Evolutionary conservation across 495 filamentous ascomycete genomes (phyloP), one percentile per base, ranked within the genome.

Genomic region (Xylaria bambusicola): DNA sequence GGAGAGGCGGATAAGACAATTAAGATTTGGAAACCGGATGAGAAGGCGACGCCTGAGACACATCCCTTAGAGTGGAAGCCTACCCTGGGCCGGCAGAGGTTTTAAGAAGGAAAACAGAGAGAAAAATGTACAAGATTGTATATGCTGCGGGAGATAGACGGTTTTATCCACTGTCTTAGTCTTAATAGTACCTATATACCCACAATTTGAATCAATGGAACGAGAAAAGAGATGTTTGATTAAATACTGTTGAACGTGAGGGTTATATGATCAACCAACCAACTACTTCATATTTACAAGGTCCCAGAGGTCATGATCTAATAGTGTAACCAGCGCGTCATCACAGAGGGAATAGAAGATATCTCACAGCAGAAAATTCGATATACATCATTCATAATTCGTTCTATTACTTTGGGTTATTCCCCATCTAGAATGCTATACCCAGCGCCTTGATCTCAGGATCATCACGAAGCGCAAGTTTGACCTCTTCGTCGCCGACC

Each of bases 1-100:
- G 95, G 95, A 31, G 95, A 98, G 74, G 90, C 91, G 13, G 95
- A 99, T 72, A 99, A 99, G 81, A 97, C 92, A 0, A 91, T 99
- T 73, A 98, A 99, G 83, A 80, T 99, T 56, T 99, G 94, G 94
- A 94, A 90, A 66, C 86, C 83, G 53, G 94, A 98, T 72, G 89
- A 93, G 15, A 81, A 88, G 21, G 94, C 94, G 20, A 98, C 95
- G 1, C 86, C 89, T 31, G 91, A 97, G 71, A 89, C 87, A 24
- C 91, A 98, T 75, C 94, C 94, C 6, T 75, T 99, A 44, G 89
- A 93, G 26, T 99, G 95, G 94, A 91, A 89, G 65, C 95, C 94
- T 26, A 90, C 84, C 1, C 73, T 97, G 29, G 87, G 88, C 6
- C 70, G 66, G 62, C 65, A 73, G 53, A 77, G 74, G 49, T 76